Conservation (phyloP, 2,329 filamentous ascomycete genomes). For the Annulohypoxylon truncatum region DNA sequence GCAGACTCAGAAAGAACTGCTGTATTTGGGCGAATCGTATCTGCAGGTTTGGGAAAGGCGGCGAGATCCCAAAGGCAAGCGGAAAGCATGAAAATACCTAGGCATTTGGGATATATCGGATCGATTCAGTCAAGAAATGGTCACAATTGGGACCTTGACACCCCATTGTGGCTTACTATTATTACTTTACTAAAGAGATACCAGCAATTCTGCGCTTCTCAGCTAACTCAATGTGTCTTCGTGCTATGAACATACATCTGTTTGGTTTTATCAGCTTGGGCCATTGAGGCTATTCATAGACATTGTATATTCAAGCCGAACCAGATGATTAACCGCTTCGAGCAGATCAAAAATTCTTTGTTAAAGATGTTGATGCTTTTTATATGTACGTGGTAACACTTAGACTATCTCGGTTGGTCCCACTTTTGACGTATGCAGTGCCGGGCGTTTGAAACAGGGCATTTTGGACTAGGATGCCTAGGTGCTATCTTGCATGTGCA, state of each 20-base stretch:
- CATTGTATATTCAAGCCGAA: neutral
- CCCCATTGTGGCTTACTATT: neutral
- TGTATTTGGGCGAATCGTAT: slow-evolving; percentile 95
- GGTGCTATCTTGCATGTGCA: slow-evolving; percentile 27
- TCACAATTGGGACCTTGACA: neutral
- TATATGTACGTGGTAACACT: slow-evolving; percentile 4
- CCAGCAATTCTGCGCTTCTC: neutral
- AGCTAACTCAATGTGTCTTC: neutral
- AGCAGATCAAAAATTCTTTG: neutral
- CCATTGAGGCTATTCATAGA: neutral
- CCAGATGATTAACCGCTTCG: neutral
- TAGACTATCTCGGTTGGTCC: slow-evolving; percentile 12
- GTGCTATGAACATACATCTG: neutral
- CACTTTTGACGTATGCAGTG: slow-evolving; percentile 22
- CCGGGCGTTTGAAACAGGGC: slow-evolving; percentile 21
- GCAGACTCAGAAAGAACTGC: slow-evolving; percentile 84
- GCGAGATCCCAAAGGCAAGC: slow-evolving; percentile 61
- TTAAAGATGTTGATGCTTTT: slow-evolving; percentile 7
- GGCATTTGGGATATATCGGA: neutral
- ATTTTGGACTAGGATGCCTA: neutral
- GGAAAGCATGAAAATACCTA: slow-evolving; percentile 48
- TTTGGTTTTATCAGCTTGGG: neutral
- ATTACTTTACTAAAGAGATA: neutral
- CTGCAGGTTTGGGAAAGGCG: slow-evolving; percentile 95
- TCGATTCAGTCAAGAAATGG: neutral